These are phyloP conservation scores for Lactuca sativa DNA, from an alignment of 129 eudicot genomes.

Conservation along the genomic window DNA sequence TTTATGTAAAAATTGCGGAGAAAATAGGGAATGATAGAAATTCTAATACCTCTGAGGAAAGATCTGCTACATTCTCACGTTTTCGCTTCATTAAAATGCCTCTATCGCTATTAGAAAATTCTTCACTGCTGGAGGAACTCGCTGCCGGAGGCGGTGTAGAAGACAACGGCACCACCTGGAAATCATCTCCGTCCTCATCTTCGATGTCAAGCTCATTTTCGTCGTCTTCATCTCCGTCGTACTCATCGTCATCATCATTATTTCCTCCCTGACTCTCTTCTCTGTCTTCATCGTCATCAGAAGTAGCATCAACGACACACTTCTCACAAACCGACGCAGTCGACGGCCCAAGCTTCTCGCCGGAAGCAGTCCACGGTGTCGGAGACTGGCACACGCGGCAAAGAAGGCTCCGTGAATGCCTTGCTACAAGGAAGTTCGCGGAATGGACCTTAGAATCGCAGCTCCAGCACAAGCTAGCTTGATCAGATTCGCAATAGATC, in stretches of 20 bases:
- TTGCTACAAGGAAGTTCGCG: conserved; percentile 71
- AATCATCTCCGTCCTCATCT: conserved; percentile 40
- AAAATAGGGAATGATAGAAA: background rate
- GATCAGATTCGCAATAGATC: conserved; percentile 73
- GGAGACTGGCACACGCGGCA: conserved; percentile 60
- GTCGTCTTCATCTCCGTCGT: conserved; percentile 33
- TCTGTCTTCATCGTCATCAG: conserved; percentile 19
- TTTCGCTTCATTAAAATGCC: conserved; percentile 26
- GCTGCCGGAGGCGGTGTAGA: conserved; percentile 38
- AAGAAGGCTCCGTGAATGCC: conserved; percentile 53
- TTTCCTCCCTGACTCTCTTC: conserved; percentile 27
- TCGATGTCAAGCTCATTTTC: conserved; percentile 21
- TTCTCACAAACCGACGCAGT: conserved; percentile 48
- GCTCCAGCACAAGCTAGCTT: conserved; percentile 68
- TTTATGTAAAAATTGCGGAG: background rate
- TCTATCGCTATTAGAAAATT: conserved; percentile 12
- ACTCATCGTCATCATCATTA: conserved; percentile 31
- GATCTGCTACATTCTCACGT: conserved; percentile 37
- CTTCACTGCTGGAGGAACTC: conserved; percentile 40
- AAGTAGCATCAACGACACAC: conserved; percentile 38
- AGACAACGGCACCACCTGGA: conserved; percentile 60
- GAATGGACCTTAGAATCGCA: conserved; percentile 81
- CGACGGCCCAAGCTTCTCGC: conserved; percentile 43
- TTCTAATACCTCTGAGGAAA: conserved; percentile 30
- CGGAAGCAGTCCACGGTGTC: conserved; percentile 64